A percentile compares a stretch with the other conserved stretches of the same genome.
Evolutionary conservation across 2,329 filamentous ascomycete genomes (phyloP).

Genomic region (Monosporascus sp.): DNA sequence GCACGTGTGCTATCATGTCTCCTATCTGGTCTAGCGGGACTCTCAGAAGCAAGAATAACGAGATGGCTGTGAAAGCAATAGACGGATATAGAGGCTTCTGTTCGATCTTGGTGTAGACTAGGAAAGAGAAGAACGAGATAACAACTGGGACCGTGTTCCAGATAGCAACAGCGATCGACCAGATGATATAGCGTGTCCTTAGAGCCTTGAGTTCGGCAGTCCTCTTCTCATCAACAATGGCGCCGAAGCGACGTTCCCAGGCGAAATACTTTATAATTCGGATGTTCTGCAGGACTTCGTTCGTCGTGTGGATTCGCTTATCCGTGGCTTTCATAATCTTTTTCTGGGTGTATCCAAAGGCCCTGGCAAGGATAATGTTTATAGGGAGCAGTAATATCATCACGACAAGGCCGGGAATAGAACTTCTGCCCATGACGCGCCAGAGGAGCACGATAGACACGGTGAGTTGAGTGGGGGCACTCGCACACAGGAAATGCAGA

Average conservation of each 20-base stretch:
- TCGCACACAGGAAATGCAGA: slow-evolving; percentile 90
- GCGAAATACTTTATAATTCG: slow-evolving; percentile 99
- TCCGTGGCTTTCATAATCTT: slow-evolving; percentile 90
- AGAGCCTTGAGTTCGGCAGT: slow-evolving; percentile 71
- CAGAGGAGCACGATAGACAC: slow-evolving; percentile 81
- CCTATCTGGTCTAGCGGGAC: slow-evolving; percentile 93
- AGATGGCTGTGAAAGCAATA: slow-evolving; percentile 91
- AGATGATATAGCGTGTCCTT: slow-evolving; percentile 80
- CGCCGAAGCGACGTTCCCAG: slow-evolving; percentile 89
- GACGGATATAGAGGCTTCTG: slow-evolving; percentile 86
- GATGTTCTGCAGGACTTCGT: slow-evolving; percentile 95
- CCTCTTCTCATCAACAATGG: slow-evolving; percentile 85
- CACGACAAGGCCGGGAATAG: slow-evolving; percentile 85
- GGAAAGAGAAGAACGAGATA: slow-evolving; percentile 94
- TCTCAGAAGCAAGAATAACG: slow-evolving; percentile 88
- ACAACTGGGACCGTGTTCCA: slow-evolving; percentile 95
- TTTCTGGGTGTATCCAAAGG: slow-evolving; percentile 83
- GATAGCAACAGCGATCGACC: slow-evolving; percentile 85
- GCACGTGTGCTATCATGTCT: slow-evolving; percentile 97
- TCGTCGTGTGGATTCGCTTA: slow-evolving; percentile 92
- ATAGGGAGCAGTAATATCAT: slow-evolving; percentile 86
- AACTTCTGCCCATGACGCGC: slow-evolving; percentile 84
- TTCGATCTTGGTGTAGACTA: slow-evolving; percentile 88
- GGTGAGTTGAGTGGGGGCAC: slow-evolving; percentile 81
- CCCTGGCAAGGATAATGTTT: slow-evolving; percentile 83